Conservation (phyloP, 257 asterid species). For the Capsicum chinense region DNA sequence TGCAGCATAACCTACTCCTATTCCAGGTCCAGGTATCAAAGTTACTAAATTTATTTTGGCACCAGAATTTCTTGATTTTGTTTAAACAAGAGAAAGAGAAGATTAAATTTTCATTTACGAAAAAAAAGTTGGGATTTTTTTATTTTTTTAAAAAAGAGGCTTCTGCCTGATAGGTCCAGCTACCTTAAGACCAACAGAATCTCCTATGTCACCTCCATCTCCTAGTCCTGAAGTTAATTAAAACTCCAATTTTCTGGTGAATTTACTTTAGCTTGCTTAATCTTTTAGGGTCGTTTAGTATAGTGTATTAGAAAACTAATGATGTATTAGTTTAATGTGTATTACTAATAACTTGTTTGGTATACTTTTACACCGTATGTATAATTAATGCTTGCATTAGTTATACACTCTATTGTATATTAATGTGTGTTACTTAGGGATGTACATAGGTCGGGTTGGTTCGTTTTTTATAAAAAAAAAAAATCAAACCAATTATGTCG, state of each 20-base stretch:
- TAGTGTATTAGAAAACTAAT: too few relatives aligned
- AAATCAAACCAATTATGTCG: too few relatives aligned
- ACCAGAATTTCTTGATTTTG: not conserved
- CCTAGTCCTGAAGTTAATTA: constrained; percentile 29
- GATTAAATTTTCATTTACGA: not conserved
- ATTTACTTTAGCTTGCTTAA: not conserved
- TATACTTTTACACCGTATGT: too few relatives aligned
- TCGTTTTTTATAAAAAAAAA: too few relatives aligned
- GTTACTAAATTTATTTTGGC: not conserved
- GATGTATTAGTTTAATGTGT: too few relatives aligned
- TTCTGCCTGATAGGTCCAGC: constrained; percentile 20
- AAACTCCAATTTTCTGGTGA: not conserved
- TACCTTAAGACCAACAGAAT: not conserved
- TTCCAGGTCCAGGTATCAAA: constrained; percentile 68
- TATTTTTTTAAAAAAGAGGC: not conserved
- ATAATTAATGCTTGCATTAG: too few relatives aligned
- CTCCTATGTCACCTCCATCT: constrained; percentile 23
- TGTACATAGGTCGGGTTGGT: too few relatives aligned
- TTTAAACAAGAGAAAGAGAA: not conserved
- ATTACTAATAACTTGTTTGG: too few relatives aligned
- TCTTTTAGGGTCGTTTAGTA: too few relatives aligned
- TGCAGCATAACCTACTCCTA: constrained; percentile 51
- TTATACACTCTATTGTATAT: too few relatives aligned
- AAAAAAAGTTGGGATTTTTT: not conserved
- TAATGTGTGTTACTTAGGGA: too few relatives aligned